Base-by-base conservation (phyloP, 805 yeast genomes). In the Debaryomyces prosopidis region DNA sequence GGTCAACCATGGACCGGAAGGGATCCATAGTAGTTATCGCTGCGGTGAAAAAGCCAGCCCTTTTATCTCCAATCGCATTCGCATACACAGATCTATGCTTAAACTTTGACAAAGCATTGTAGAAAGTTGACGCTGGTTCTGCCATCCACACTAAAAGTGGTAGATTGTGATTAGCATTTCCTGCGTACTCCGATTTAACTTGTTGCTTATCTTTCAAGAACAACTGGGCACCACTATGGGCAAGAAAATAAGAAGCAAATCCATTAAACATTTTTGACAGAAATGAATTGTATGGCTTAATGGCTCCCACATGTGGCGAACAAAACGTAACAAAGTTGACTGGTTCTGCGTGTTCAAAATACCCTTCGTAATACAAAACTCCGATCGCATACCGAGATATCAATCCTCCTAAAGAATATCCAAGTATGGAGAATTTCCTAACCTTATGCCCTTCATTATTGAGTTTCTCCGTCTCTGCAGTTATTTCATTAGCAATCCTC, bases 21-120 rank as follows among this genome's bases (percentile, higher is more conserved):
- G 89, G 89, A 53, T 85, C 89, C 31, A 71, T 65, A 20, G 64
- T 55, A 0, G 86, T 79, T 30, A 86, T 86, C 4, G 87, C 87
- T 0, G 95, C 75, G 2, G 95, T 87, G 79, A 87, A 88, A 85
- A 88, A 89, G 12, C 87, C 78, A 3, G 95, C 82, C 53, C 96
- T 78, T 51, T 83, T 83, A 65, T 89, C 96, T 50, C 89, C 87
- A 46, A 84, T 77, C 34, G 87, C 76, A 64, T 89, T 89, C 5
- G 94, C 87, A 58, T 89, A 87, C 37, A 88, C 63, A 5, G 82
- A 63, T 36, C 75, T 73, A 50, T 78, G 61, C 47, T 75, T 65
- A 67, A 89, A 89, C 27, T 48, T 46, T 23, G 68, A 52, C 35
- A 89, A 68, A 1, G 83, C 86, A 50, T 74, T 71, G 59, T 63